Conservation (phyloP, 768 basidiomycete genomes). For the Tylopilus rubrobrunneus region DNA sequence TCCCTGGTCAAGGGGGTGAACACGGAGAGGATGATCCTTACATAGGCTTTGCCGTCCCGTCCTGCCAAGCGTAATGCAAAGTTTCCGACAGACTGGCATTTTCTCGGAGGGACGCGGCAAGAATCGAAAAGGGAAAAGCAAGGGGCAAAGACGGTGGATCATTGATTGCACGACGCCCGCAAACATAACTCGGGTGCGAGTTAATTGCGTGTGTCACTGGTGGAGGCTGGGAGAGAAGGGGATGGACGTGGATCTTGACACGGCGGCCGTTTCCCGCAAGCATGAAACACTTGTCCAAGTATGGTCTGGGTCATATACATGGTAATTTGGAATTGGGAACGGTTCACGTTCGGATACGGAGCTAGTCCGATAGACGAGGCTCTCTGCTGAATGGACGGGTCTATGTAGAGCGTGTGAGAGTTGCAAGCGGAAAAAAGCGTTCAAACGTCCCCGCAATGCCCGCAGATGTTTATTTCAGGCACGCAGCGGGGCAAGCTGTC, state of each 20-base stretch:
- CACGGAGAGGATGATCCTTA: constrained; percentile 1
- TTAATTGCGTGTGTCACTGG: neutral
- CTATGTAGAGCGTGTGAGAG: neutral
- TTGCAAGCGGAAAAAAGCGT: neutral
- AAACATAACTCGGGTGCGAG: neutral
- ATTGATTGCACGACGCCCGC: neutral
- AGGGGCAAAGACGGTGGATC: neutral
- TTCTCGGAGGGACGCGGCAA: neutral
- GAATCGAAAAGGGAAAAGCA: neutral
- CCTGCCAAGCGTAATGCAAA: neutral
- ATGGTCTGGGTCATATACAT: neutral
- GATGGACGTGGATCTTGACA: neutral
- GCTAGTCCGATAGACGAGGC: neutral
- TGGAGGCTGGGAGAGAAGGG: neutral
- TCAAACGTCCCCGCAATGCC: constrained; percentile 7
- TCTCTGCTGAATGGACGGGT: too few relatives aligned
- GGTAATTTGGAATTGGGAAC: constrained; percentile 9
- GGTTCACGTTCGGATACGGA: neutral
- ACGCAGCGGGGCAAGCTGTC: neutral
- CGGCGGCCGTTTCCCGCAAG: constrained; percentile 8
- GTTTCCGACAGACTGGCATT: constrained; percentile 16
- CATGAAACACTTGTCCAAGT: constrained; percentile 11
- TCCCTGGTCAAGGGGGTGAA: neutral
- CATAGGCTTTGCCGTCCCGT: neutral
- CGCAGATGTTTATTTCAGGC: constrained; percentile 1